Conservation (phyloP, 352 stramenopile species). For the Peronospora farinosa region DNA sequence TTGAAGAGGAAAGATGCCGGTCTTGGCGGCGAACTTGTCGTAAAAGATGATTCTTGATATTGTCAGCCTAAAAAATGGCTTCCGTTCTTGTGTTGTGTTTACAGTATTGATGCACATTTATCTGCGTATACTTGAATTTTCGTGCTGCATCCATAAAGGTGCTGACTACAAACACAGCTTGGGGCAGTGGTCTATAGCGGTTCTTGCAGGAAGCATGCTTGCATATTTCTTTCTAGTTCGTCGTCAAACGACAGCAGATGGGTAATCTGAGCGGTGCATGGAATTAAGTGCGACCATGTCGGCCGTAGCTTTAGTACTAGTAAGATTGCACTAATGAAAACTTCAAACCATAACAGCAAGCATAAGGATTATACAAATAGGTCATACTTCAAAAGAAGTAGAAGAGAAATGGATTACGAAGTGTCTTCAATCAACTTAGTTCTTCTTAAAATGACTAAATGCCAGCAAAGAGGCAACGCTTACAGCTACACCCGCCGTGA, state of each 20-base stretch:
- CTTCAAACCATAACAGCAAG: slow-evolving; percentile 33
- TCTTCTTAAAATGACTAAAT: slow-evolving; percentile 41
- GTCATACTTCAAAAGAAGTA: not conserved
- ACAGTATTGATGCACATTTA: too few species aligned
- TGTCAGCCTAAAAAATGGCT: too few species aligned
- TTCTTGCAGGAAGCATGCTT: slow-evolving; percentile 12
- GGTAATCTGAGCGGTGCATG: too few species aligned
- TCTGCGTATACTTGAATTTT: too few species aligned
- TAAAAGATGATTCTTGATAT: too few species aligned
- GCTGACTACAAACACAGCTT: too few species aligned
- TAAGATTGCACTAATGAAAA: slow-evolving; percentile 33
- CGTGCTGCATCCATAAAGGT: not conserved
- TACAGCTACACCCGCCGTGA: slow-evolving; percentile 33
- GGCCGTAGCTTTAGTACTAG: not conserved
- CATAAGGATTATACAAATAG: slow-evolving; percentile 2
- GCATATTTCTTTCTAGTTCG: too few species aligned
- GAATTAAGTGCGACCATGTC: too few species aligned
- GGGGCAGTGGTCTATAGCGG: slow-evolving; percentile 36
- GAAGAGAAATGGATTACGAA: not conserved
- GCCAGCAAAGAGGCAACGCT: slow-evolving; percentile 36
- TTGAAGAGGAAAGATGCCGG: too few species aligned
- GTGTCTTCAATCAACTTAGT: slow-evolving; percentile 32
- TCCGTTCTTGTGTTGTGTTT: too few species aligned
- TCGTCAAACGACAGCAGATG: too few species aligned
- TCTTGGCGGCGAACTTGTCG: too few species aligned